Percentiles rank a stretch among this genome's conserved stretches.
phyloP scores from a whole-genome alignment of 495 filamentous ascomycete species.

The Pyronema omphalodes region DNA sequence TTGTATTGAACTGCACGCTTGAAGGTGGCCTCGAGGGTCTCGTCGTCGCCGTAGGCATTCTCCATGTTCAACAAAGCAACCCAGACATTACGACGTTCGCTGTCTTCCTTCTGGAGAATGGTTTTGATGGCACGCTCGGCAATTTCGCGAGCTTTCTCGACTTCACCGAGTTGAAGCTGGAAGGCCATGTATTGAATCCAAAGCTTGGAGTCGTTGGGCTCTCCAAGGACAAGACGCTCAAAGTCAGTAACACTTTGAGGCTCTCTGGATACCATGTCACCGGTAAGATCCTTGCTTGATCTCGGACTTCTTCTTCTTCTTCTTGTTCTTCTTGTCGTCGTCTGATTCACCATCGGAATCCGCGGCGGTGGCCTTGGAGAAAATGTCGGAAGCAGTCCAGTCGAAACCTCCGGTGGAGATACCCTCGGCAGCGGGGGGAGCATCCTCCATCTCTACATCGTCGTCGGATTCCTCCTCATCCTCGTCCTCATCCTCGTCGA shows the following conservation, averaged over 20 bases:
- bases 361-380: slow-evolving; percentile 33
- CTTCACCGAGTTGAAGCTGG: slow-evolving; percentile 76
- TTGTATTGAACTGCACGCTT: slow-evolving; percentile 87
- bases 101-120: slow-evolving; percentile 70
- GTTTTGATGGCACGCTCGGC: slow-evolving; percentile 75
- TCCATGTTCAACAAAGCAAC: slow-evolving; percentile 85
- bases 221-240: slow-evolving; percentile 78
- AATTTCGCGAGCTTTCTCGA: slow-evolving; percentile 66
- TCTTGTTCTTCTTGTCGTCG: slow-evolving; percentile 47
- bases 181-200: slow-evolving; percentile 97
- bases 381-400: slow-evolving; percentile 48
- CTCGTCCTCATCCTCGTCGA: slow-evolving; percentile 31
- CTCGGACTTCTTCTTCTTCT: slow-evolving; percentile 57
- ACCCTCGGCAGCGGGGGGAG: slow-evolving; percentile 29
- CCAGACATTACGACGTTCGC: slow-evolving; percentile 89
- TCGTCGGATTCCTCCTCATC: slow-evolving; percentile 30
- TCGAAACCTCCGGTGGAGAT: slow-evolving; percentile 71
- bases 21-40: slow-evolving; percentile 72
- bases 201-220: slow-evolving; percentile 70
- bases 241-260: slow-evolving; percentile 80
- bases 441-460: slow-evolving; percentile 30
- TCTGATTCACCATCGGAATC: slow-evolving; percentile 31
- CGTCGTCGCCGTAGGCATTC: slow-evolving; percentile 71
- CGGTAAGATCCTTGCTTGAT: slow-evolving; percentile 75
- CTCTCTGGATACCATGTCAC: slow-evolving; percentile 72